Evolutionary conservation across 768 basidiomycete species (phyloP), one percentile per base, ranked within the genome.

Genomic region (Lentinula raphanica): DNA sequence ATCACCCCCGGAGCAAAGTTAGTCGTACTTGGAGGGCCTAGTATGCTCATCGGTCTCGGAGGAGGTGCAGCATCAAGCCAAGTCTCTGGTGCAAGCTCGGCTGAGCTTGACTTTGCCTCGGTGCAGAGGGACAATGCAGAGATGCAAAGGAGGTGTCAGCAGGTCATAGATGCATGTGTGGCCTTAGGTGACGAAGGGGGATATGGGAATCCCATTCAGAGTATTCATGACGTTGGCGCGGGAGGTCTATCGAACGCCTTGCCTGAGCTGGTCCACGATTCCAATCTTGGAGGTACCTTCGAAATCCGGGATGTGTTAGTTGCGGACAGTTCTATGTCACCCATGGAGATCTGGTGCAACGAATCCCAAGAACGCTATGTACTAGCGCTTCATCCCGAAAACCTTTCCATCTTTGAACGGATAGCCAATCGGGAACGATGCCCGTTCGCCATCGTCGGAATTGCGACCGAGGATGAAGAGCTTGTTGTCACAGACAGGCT

Each of bases 261-360:
- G 2, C 97, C 97, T 0, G 97, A 99, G 71, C 76, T 99, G 44
- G 97, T 99, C 2, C 96, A 98, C 67, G 96, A 98, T 72, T 90
- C 94, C 1, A 83, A 80, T n/a, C 79, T 97, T 5, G 97, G 97
- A 7, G 97, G 92, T 0, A 78, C 69, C 3, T 94, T 98, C 67
- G 97, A 99, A 74, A 95, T 99, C 63, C 79, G 96, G 21, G 91
- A 98, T 65, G 87, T 99, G 6, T 80, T 92, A 25, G 86, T 97
- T 39, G 96, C 93, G 28, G 97, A 98, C 69, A 79, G 82, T 23
- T 88, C 90, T 38, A 92, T 99, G 92, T 94, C 92, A 3, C 97
- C 97, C 0, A 98, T 99, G 96, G 96, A 98, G 74, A 98, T 98
- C 50, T 99, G 97, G 97, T 98, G 97, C 69, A 99, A 99, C 72